Conservation (phyloP, 192 early-diverging fungal genomes). For the Backusella psychrophila region DNA sequence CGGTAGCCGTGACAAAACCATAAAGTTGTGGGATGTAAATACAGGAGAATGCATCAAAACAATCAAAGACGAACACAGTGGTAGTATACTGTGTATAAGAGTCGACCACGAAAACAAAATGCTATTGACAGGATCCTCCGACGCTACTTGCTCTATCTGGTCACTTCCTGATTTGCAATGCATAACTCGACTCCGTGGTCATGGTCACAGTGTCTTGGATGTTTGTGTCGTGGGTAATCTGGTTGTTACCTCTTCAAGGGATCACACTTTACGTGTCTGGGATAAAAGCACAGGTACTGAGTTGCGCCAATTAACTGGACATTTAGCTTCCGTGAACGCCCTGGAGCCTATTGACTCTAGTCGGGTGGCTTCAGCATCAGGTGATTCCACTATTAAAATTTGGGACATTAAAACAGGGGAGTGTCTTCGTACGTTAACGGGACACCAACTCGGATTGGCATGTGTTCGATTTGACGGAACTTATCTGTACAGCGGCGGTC, state of each 20-base stretch:
- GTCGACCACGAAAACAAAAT: conserved; percentile 58
- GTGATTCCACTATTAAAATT: conserved; percentile 77
- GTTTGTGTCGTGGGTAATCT: conserved; percentile 68
- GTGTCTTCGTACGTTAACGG: conserved; percentile 69
- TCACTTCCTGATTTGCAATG: conserved; percentile 48
- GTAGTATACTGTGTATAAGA: conserved; percentile 78
- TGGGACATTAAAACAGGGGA: conserved; percentile 73
- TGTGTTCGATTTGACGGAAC: conserved; percentile 81
- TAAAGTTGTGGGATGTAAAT: conserved; percentile 81
- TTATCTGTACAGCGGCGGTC: conserved; percentile 72
- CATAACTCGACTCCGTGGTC: conserved; percentile 61
- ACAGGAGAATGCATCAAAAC: conserved; percentile 55
- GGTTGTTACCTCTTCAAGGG: conserved; percentile 90
- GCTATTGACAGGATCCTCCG: conserved; percentile 85
- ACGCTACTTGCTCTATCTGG: conserved; percentile 86
- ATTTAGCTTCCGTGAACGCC: conserved; percentile 94
- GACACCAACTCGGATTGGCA: conserved; percentile 74
- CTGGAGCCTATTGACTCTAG: conserved; percentile 68
- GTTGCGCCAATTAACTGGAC: conserved; percentile 69
- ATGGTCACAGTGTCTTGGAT: conserved; percentile 80
- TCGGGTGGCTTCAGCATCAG: conserved; percentile 80
- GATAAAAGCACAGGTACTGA: conserved; percentile 56
- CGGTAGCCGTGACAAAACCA: conserved; percentile 72
- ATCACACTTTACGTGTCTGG: conserved; percentile 91
- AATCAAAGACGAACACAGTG: conserved; percentile 56